These are phyloP conservation scores for Hypoxylon sp. DNA, from an alignment of 2,329 filamentous ascomycete species.

Conservation along the genomic window DNA sequence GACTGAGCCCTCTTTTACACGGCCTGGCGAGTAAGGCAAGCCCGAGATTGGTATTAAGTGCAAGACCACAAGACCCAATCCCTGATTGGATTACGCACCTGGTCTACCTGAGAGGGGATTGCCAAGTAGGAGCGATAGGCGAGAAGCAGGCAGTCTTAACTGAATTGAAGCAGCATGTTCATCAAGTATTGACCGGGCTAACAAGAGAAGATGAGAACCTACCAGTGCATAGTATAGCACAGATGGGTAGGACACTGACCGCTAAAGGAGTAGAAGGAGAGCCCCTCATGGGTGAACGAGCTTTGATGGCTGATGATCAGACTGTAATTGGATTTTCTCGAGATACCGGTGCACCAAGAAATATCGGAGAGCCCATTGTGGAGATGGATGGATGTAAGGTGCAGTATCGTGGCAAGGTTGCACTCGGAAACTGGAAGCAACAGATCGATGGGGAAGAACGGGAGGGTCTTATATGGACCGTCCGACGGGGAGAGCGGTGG, in stretches of 20 bases:
- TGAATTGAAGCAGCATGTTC: conserved; percentile 65
- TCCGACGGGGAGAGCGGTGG: conserved; percentile 88
- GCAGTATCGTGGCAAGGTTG: conserved; percentile 81
- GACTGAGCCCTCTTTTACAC: conserved; percentile 79
- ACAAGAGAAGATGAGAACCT: conserved; percentile 64
- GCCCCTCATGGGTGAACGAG: conserved; percentile 54
- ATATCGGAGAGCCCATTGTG: conserved; percentile 78
- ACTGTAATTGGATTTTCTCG: conserved; percentile 23
- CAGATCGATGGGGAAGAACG: conserved; percentile 63
- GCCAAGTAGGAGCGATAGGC: conserved; percentile 76
- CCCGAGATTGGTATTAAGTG: conserved; percentile 82
- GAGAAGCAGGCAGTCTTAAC: conserved; percentile 73
- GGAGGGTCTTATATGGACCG: conserved; percentile 84
- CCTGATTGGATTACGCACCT: conserved; percentile 94
- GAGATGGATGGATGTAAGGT: conserved; percentile 91
- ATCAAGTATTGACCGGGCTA: conserved; percentile 62
- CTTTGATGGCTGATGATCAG: conserved; percentile 42
- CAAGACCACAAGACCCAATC: conserved; percentile 87
- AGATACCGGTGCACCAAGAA: conserved; percentile 24
- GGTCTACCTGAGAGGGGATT: conserved; percentile 77
- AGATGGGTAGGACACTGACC: conserved; percentile 66
- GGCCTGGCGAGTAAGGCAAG: conserved; percentile 75
- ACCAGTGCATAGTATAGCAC: conserved; percentile 64
- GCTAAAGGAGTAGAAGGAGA: conserved; percentile 57
- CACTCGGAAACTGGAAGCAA: conserved; percentile 85